phyloP scores from a whole-genome alignment of 805 yeast species.

The Candida railenensis region DNA sequence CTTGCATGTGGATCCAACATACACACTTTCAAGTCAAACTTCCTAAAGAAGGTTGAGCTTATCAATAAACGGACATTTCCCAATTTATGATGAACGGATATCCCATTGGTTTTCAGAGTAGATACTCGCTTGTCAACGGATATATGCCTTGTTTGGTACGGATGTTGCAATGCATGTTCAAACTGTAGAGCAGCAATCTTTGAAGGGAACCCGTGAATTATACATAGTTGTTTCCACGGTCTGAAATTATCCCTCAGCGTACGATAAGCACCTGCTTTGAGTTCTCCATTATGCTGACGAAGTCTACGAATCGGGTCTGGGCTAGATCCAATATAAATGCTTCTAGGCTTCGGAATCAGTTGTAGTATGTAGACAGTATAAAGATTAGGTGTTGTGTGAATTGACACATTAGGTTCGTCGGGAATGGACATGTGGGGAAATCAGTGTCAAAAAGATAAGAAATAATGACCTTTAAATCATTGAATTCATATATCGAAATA shows the following conservation, averaged over 20 bases:
- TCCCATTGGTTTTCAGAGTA: conserved; percentile 34
- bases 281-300: conserved; percentile 76
- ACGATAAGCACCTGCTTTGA: conserved; percentile 61
- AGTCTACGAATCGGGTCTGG: conserved; percentile 69
- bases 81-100: conserved; percentile 44
- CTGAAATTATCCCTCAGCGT: conserved; percentile 57
- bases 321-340: conserved; percentile 79
- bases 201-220: conserved; percentile 72
- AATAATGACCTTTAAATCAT: too few relatives aligned
- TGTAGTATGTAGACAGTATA: conserved; percentile 73
- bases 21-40: conserved; percentile 45
- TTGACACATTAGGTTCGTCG: background rate
- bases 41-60: conserved; percentile 39
- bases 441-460: background rate
- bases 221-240: conserved; percentile 71
- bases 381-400: conserved; percentile 31
- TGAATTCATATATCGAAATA: too few relatives aligned
- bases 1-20: conserved; percentile 38
- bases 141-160: conserved; percentile 63
- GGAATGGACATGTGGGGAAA: background rate
- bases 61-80: conserved; percentile 49
- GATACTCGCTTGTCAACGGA: conserved; percentile 35
- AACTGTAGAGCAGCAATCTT: conserved; percentile 69
- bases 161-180: conserved; percentile 85
- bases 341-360: conserved; percentile 54